phyloP scores from a whole-genome alignment of 2,329 filamentous ascomycete genomes.

The Cercospora brassicicola region DNA sequence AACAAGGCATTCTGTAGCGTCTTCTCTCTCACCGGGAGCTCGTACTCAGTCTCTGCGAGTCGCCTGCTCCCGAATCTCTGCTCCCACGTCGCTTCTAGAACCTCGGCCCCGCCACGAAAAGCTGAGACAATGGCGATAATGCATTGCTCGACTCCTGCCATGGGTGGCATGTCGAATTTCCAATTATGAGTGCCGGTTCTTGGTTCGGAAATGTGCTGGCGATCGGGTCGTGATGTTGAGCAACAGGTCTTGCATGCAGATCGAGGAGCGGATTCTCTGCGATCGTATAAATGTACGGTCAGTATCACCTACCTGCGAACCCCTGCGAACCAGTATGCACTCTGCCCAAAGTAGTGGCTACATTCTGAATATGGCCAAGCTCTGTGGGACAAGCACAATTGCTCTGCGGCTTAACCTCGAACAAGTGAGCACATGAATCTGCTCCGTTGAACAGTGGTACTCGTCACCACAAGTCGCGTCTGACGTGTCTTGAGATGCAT shows the following conservation, averaged over 20 bases:
- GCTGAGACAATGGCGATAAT: constrained; percentile 47
- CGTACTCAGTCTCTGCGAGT: constrained; percentile 28
- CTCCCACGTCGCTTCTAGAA: constrained; percentile 41
- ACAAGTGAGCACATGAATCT: background rate
- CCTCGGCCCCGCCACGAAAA: constrained; percentile 45
- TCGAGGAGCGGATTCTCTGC: background rate
- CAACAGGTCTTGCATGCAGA: background rate
- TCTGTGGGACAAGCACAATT: background rate
- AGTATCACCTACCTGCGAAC: constrained; percentile 2
- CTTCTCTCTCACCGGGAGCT: constrained; percentile 40
- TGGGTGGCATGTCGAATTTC: constrained; percentile 10
- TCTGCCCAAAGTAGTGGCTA: background rate
- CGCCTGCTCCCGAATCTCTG: constrained; percentile 26
- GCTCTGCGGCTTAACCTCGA: background rate
- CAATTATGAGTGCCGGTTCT: background rate
- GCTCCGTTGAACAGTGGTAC: background rate
- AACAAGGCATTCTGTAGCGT: constrained; percentile 43
- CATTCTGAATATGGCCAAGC: background rate
- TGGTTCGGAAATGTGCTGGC: background rate
- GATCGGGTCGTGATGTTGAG: background rate
- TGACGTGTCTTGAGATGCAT: background rate
- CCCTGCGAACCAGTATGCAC: background rate
- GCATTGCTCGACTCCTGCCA: constrained; percentile 40
- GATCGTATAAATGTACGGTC: background rate
- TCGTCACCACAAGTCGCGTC: background rate